Evolutionary conservation across 495 filamentous ascomycete genomes (phyloP), one percentile per base, ranked within the genome.

Genomic region (Daldinia grandis): DNA sequence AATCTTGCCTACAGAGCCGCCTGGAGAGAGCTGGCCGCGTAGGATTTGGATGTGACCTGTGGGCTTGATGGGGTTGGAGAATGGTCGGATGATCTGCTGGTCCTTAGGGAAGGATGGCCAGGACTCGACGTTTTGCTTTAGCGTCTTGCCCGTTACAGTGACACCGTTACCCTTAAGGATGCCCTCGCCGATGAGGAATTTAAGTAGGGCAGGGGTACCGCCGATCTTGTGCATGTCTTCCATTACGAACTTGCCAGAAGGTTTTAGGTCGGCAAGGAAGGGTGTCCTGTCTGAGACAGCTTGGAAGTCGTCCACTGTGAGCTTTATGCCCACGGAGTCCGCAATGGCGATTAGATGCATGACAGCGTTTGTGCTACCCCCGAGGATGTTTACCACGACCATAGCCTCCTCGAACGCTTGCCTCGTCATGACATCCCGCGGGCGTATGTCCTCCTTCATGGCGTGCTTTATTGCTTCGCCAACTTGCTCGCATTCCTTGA

Each of bases 291-390:
- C 92, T 24, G 93, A 94, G 59, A 98, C 94, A 72, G 87, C 79
- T 83, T 99, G 96, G 90, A 99, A 98, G 83, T 99, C 96, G 71
- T 99, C 95, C 66, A 99, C 93, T 56, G 90, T 96, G 62, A 99
- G 89, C 79, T 95, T 91, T 76, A 99, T 87, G 78, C 94, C 96
- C 27, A 97, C 95, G 12, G 91, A 87, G 79, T 98, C 92, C 57
- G 95, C 96, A 33, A 99, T 98, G 71, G 96, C 95, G 77, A 99
- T 95, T 49, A 99, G 82, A 81, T 99, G 95, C 19, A 99, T 89
- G 38, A 99, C 95, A 44, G 96, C 95, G 79, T 99, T 99, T 65
- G 95, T 99, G 53, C 93, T 97, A 61, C 95, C 95, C 50, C 95
- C 95, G 9, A 94, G 94, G 73, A 98, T 95, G 85, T 92, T 97